Conservation (phyloP, 805 yeast species). For the Yarrowia hollandica region DNA sequence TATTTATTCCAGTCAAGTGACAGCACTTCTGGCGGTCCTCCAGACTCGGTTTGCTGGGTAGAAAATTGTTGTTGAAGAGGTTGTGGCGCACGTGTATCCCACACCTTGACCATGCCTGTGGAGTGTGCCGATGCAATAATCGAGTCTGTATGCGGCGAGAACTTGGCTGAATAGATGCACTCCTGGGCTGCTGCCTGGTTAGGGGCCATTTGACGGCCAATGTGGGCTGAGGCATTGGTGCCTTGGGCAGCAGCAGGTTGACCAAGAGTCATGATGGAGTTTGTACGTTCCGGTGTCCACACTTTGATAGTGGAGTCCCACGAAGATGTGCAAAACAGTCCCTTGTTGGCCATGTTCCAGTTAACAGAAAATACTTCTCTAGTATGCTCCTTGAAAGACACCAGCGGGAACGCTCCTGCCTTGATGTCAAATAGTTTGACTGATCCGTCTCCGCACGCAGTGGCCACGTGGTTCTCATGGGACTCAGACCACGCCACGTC, state of each 20-base stretch:
- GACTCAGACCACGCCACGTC: conserved; percentile 87
- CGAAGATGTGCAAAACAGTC: conserved; percentile 69
- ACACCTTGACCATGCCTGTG: conserved; percentile 69
- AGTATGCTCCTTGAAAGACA: conserved; percentile 60
- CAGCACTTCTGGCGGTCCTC: conserved; percentile 57
- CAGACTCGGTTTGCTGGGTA: conserved; percentile 32
- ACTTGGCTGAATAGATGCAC: conserved; percentile 77
- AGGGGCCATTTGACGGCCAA: conserved; percentile 11
- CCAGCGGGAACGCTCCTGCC: conserved; percentile 37
- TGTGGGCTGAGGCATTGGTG: conserved; percentile 12
- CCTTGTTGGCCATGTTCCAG: conserved; percentile 72
- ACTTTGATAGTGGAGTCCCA: conserved; percentile 83
- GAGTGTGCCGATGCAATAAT: conserved; percentile 70
- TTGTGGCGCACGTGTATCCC: conserved; percentile 76
- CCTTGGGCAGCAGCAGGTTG: conserved; percentile 30
- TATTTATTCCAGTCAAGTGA: conserved; percentile 91
- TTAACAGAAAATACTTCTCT: conserved; percentile 71
- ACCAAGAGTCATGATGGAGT: conserved; percentile 35
- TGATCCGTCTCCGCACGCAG: conserved; percentile 89
- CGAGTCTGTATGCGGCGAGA: conserved; percentile 82
- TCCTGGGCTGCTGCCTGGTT: conserved; percentile 42
- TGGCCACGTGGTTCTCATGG: conserved; percentile 81
- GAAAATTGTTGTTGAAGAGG: conserved; percentile 47
- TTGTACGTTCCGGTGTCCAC: conserved; percentile 38
- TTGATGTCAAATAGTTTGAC: conserved; percentile 77